Base-by-base conservation (phyloP, 129 eudicot genomes). In the Saussurea involucrata region DNA sequence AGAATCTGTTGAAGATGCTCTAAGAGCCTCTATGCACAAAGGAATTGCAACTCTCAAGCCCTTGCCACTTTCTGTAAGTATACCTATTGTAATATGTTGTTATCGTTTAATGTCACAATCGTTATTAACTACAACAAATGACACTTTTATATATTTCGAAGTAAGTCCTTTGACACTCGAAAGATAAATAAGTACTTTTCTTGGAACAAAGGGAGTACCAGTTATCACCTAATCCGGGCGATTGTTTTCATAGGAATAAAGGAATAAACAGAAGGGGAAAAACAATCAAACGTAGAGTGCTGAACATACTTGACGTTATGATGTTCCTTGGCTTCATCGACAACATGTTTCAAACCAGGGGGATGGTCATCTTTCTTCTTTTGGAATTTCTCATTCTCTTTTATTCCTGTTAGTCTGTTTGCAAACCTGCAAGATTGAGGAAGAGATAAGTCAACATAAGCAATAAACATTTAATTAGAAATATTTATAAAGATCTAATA, bases 311-410 rank as follows among this genome's bases (percentile, higher is more conserved):
- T 94, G 81, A 94, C 97, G 46, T 83, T 86, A 74, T 94, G 93
- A 37, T 75, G 83, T 36, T 94, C 84, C 83, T 94, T 94, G 40
- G 93, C 96, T 58, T 91, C 88, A 61, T 87, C 87, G 18, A 91
- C 97, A 13, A 94, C 86, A 28, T 66, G 86, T 72, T 89, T 91
- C 40, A 94, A 85, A 9, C 98, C 95, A 0, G 91, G 88, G 60
- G 82, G 85, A 64, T 83, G 87, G 25, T 88, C 86, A 6, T 84
- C 87, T 46, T 69, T 83, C 73, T 93, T 82, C 82, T 82, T 87
- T 80, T 91, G 95, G 78, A 94, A 94, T 72, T 94, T 94, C 6
- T 61, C 85, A 20, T 94, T 94, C 83, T 94, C 98, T 80, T 89
- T 94, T 21, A 91, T 84, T 79, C 98, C 98, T 6, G 85, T 91